Conservation (phyloP, 1,139 yeast genomes). For the Debaryomyces nepalensis region DNA sequence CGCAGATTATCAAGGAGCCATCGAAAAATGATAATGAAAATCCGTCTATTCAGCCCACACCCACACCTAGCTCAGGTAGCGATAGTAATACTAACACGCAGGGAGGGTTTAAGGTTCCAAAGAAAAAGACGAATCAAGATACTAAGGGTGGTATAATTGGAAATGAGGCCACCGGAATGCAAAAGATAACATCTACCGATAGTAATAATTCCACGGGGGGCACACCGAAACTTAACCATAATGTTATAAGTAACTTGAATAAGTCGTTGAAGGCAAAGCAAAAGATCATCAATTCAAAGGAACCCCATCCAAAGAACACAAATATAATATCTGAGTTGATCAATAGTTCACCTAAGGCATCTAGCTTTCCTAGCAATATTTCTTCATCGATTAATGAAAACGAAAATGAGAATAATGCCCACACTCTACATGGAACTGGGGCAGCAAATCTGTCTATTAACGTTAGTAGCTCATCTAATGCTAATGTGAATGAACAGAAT, state of each 20-base stretch:
- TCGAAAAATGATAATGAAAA: not conserved
- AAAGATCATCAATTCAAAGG: constrained; percentile 42
- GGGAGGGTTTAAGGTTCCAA: constrained; percentile 15
- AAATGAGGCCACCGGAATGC: not conserved
- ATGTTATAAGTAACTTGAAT: constrained; percentile 40
- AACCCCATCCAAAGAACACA: constrained; percentile 42
- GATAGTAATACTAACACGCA: constrained; percentile 1
- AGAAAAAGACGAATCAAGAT: constrained; percentile 12
- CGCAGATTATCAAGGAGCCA: not conserved
- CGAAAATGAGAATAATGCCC: constrained; percentile 5
- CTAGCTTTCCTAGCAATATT: constrained; percentile 30
- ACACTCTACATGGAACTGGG: constrained; percentile 9
- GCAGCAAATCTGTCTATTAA: constrained; percentile 5
- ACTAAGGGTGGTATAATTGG: constrained; percentile 2
- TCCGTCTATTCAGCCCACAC: not conserved
- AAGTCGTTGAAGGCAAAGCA: constrained; percentile 49
- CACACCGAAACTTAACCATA: constrained; percentile 28
- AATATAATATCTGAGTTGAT: constrained; percentile 40
- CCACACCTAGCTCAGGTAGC: constrained; percentile 6
- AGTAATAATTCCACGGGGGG: not conserved
- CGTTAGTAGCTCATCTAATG: constrained; percentile 1
- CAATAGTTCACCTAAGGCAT: constrained; percentile 39
- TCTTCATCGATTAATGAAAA: constrained; percentile 10
- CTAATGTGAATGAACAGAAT: constrained; percentile 14
- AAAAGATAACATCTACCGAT: not conserved